Evolutionary conservation across 2,329 filamentous ascomycete species (phyloP), one percentile per base, ranked within the genome.

Genomic region (Epichloe baconii): DNA sequence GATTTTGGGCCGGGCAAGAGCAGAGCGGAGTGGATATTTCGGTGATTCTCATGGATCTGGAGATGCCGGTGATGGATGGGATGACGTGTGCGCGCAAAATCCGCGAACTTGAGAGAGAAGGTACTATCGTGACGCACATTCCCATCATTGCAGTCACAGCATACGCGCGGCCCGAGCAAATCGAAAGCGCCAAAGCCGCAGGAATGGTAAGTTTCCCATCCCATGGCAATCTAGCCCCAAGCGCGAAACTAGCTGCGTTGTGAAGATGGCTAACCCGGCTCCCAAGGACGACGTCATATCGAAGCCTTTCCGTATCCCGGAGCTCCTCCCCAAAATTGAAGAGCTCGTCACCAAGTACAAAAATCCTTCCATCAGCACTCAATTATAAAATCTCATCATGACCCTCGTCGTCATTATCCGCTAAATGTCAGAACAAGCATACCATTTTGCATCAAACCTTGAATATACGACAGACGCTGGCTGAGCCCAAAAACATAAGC

Each of bases 41-140:
- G 8, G 73, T 88, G 44, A 82, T 90, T 12, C 66, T 90, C 5
- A 88, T 90, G 85, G 86, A 90, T 61, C 73, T 88, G 46, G 85
- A 89, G 60, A 90, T 90, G 86, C 86, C 86, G 1, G 76, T 88
- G 43, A 89, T 89, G 86, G 85, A 90, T 59, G 86, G 86, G 37
- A 78, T 86, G 65, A 84, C 83, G 2, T 88, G 85, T 55, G 82
- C 85, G 12, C 73, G 76, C 42, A 77, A 72, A 53, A 88, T 91
- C 49, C 76, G 86, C 17, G 76, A 83, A 53, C 70, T 86, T 17
- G 84, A 90, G 62, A 69, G 68, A 47, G 72, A 78, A 49, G 79
- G 80, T 19, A 77, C 73, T 35, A 76, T 86, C 46, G 71, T 75
- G 17, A 69, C 73, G 47, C 84, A 87, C 59, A 78, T 88, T n/a